Evolutionary conservation across 2,329 filamentous ascomycete species (phyloP).

Genomic region (Aspergillus neoniger): DNA sequence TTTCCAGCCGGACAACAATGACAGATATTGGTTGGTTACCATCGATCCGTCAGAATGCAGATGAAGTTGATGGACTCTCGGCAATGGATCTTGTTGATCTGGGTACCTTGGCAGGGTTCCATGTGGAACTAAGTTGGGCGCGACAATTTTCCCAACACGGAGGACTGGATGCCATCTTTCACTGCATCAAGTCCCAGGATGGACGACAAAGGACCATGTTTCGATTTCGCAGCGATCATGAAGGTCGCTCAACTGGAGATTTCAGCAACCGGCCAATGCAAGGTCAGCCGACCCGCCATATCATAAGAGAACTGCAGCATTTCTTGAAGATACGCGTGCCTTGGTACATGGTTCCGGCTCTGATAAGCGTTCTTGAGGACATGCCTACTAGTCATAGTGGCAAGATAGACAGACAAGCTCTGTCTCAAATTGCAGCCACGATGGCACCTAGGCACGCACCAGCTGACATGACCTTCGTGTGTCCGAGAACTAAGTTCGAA

Average conservation of each 20-base stretch:
- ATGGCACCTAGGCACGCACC: neutral
- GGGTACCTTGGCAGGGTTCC: neutral
- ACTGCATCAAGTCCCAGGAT: neutral
- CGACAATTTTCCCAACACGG: slow-evolving; percentile 7
- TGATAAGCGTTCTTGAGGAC: neutral
- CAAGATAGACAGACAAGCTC: slow-evolving; percentile 10
- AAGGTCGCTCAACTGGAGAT: neutral
- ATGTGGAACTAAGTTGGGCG: slow-evolving; percentile 10
- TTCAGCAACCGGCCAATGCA: slow-evolving; percentile 5
- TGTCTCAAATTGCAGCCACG: neutral
- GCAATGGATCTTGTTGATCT: neutral
- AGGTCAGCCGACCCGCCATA: neutral
- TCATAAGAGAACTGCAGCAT: neutral
- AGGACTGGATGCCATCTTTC: slow-evolving; percentile 9
- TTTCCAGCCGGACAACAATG: neutral
- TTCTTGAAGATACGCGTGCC: neutral
- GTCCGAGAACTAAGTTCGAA: neutral
- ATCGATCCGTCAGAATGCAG: neutral
- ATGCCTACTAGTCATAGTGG: slow-evolving; percentile 13
- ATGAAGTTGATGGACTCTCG: neutral
- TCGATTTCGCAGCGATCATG: neutral
- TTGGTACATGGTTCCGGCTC: slow-evolving; percentile 12
- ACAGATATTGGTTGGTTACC: neutral
- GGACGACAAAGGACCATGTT: slow-evolving; percentile 5
- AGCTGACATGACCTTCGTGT: neutral